phyloP scores from a whole-genome alignment of 2,329 filamentous ascomycete genomes.

The Rachicladosporium sp. region DNA sequence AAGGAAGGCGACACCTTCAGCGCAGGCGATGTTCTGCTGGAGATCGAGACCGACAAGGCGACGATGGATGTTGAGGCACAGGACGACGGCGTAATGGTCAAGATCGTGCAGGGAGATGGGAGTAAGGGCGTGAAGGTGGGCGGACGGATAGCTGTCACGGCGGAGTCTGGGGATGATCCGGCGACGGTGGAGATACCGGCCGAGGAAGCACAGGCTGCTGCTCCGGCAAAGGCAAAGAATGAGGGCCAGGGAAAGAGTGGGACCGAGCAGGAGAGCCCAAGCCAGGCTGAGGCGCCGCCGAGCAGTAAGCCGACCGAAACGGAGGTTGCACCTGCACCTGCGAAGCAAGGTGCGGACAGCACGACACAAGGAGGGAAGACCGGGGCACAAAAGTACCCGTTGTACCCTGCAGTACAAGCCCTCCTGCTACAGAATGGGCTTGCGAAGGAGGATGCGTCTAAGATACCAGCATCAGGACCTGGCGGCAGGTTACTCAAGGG shows the following conservation, averaged over 20 bases:
- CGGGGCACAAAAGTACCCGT: slow-evolving; percentile 56
- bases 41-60: slow-evolving; percentile 90
- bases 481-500: slow-evolving; percentile 85
- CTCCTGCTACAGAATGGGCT: slow-evolving; percentile 71
- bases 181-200: slow-evolving; percentile 60
- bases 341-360: slow-evolving; percentile 12
- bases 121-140: slow-evolving; percentile 69
- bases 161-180: slow-evolving; percentile 70
- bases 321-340: slow-evolving; percentile 4
- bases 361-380: slow-evolving; percentile 31
- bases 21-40: slow-evolving; percentile 75
- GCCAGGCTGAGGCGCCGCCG: too few relatives aligned
- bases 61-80: slow-evolving; percentile 92
- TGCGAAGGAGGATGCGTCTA: slow-evolving; percentile 59
- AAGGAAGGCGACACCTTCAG: slow-evolving; percentile 76
- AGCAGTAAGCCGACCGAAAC: slow-evolving; percentile 5
- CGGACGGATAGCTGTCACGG: slow-evolving; percentile 67
- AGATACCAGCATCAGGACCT: slow-evolving; percentile 80
- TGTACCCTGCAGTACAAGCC: slow-evolving; percentile 72
- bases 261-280: too few relatives aligned
- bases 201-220: slow-evolving; percentile 34
- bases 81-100: slow-evolving; percentile 75
- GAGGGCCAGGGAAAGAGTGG: too few relatives aligned
- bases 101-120: slow-evolving; percentile 64
- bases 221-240: slow-evolving; percentile 8